phyloP scores from a whole-genome alignment of 2,329 filamentous ascomycete species.

The Diaporthe amygdali region DNA sequence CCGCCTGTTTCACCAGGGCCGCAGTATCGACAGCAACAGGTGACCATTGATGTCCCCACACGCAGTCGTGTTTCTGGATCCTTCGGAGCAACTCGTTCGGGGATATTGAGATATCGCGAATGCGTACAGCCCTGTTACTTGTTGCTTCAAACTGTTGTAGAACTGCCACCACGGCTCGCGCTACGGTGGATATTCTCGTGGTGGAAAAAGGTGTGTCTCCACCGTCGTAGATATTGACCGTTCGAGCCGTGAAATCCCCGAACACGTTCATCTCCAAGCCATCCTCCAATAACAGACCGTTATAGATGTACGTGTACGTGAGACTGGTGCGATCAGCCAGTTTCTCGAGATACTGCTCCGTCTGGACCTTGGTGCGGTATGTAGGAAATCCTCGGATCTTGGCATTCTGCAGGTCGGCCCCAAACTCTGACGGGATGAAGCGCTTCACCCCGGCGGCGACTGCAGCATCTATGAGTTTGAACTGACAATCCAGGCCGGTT shows the following conservation, averaged over 20 bases:
- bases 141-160: conserved; percentile 34
- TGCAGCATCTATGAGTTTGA: conserved; percentile 58
- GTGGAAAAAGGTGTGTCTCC: conserved; percentile 31
- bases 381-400: conserved; percentile 31
- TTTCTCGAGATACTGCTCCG: neutral
- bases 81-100: conserved; percentile 1
- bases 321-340: conserved; percentile 15
- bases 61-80: neutral
- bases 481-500: conserved; percentile 47
- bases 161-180: conserved; percentile 31
- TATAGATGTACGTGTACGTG: conserved; percentile 35
- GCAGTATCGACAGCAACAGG: neutral
- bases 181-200: conserved; percentile 33
- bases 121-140: conserved; percentile 31
- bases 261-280: conserved; percentile 29
- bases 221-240: conserved; percentile 29
- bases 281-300: conserved; percentile 37
- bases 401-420: conserved; percentile 31
- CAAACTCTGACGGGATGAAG: conserved; percentile 63
- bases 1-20: conserved; percentile 23
- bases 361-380: conserved; percentile 9
- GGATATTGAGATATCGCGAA: conserved; percentile 26
- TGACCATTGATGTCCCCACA: neutral
- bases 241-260: conserved; percentile 30
- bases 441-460: conserved; percentile 60